These are phyloP conservation scores for Colletotrichum endophyticum DNA, from an alignment of 2,329 filamentous ascomycete species.

Conservation along the genomic window DNA sequence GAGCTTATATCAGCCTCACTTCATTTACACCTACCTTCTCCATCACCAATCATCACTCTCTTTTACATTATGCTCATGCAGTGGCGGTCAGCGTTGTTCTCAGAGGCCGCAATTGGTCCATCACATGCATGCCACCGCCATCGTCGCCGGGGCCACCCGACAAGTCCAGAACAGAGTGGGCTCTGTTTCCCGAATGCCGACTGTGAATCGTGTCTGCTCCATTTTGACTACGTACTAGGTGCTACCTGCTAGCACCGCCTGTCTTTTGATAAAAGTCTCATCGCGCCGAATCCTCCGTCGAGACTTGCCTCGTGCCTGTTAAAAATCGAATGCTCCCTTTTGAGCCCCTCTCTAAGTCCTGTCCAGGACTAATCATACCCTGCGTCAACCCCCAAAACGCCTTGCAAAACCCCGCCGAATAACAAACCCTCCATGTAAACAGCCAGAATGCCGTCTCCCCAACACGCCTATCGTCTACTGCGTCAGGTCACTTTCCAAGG, in stretches of 20 bases:
- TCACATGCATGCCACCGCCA: not conserved
- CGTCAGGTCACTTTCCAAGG: not conserved
- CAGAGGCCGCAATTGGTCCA: not conserved
- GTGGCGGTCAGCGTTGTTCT: not conserved
- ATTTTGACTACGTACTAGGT: not conserved
- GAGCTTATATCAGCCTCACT: not conserved
- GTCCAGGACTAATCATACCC: not conserved
- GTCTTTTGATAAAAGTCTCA: not conserved
- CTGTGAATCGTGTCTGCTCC: not conserved
- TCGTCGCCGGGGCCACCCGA: not conserved
- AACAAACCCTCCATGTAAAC: not conserved
- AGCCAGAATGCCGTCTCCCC: not conserved
- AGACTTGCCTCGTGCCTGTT: not conserved
- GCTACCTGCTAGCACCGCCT: not conserved
- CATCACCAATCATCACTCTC: not conserved
- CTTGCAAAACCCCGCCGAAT: not conserved
- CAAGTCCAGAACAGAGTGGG: not conserved
- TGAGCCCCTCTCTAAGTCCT: conserved; percentile 4
- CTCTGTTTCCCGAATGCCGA: not conserved
- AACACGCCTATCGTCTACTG: not conserved
- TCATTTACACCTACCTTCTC: not conserved
- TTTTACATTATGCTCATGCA: not conserved
- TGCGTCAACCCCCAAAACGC: not conserved
- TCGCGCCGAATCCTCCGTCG: not conserved
- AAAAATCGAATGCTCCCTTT: not conserved